Percentiles rank a stretch among this genome's conserved stretches.
Evolutionary conservation across 1,284 basidiomycete species (phyloP).

Genomic region (Puccinia coronata): DNA sequence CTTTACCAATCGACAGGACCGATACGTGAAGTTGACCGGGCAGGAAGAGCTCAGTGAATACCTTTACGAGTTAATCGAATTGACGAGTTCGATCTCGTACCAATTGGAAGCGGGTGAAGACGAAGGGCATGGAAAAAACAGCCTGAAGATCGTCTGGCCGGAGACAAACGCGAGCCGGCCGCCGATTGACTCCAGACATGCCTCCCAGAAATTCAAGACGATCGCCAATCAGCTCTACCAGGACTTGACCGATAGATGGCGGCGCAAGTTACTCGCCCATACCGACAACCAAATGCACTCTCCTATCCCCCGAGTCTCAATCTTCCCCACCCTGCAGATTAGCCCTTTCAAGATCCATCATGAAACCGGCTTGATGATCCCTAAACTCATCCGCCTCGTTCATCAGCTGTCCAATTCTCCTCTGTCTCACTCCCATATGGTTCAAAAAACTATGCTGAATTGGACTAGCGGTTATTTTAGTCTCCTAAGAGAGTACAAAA

Average conservation of each 20-base stretch:
- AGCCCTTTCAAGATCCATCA: slow-evolving; percentile 58
- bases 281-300: neutral
- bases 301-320: slow-evolving; percentile 52
- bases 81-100: slow-evolving; percentile 75
- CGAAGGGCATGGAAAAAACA: slow-evolving; percentile 36
- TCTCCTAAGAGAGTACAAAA: slow-evolving; percentile 78
- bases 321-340: slow-evolving; percentile 61
- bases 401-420: slow-evolving; percentile 52
- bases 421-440: slow-evolving; percentile 35
- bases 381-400: slow-evolving; percentile 65
- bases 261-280: neutral
- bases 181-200: neutral
- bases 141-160: slow-evolving; percentile 15
- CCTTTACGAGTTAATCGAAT: slow-evolving; percentile 74
- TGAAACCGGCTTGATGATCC: slow-evolving; percentile 57
- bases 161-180: neutral
- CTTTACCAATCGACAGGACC: slow-evolving; percentile 91
- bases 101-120: slow-evolving; percentile 58
- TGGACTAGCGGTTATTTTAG: slow-evolving; percentile 96
- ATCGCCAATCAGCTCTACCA: neutral
- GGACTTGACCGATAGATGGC: slow-evolving; percentile 17
- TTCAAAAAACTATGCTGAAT: slow-evolving; percentile 60
- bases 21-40: slow-evolving; percentile 75
- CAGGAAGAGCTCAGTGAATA: slow-evolving; percentile 75
- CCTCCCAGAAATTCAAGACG: slow-evolving; percentile 33